These are phyloP conservation scores for Entrophospora sp. DNA, from an alignment of 192 early-diverging fungal species.

Conservation along the genomic window DNA sequence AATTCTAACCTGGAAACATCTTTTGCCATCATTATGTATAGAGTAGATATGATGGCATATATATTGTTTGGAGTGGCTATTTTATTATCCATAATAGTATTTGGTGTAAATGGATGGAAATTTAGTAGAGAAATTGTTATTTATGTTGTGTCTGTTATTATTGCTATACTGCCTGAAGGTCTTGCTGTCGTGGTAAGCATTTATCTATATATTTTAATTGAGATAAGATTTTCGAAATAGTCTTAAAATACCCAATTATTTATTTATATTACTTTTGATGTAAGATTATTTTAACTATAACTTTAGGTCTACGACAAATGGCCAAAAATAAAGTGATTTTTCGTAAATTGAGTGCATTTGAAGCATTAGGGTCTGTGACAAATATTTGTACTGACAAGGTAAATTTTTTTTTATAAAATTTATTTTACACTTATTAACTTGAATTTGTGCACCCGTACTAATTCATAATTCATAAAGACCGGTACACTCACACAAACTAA, in stretches of 20 bases:
- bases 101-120: conserved; percentile 61
- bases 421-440: too few relatives aligned
- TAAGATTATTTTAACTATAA: conserved; percentile 72
- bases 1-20: too few relatives aligned
- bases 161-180: conserved; percentile 92
- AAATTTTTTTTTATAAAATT: too few relatives aligned
- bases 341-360: conserved; percentile 77
- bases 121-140: conserved; percentile 50
- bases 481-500: conserved; percentile 93
- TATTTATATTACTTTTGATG: background rate
- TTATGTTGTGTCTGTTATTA: conserved; percentile 78
- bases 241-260: background rate
- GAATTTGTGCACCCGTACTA: too few relatives aligned
- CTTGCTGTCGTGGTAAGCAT: conserved; percentile 81
- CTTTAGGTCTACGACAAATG: conserved; percentile 81
- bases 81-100: conserved; percentile 71
- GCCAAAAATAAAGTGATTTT: conserved; percentile 82
- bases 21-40: too few relatives aligned
- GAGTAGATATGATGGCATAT: conserved; percentile 65
- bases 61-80: conserved; percentile 66
- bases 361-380: conserved; percentile 86
- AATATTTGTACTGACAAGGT: conserved; percentile 95
- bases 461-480: too few relatives aligned
- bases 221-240: background rate
- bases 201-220: background rate